phyloP scores from a whole-genome alignment of 1,139 yeast species.

The Zygosaccharomyces sapae region DNA sequence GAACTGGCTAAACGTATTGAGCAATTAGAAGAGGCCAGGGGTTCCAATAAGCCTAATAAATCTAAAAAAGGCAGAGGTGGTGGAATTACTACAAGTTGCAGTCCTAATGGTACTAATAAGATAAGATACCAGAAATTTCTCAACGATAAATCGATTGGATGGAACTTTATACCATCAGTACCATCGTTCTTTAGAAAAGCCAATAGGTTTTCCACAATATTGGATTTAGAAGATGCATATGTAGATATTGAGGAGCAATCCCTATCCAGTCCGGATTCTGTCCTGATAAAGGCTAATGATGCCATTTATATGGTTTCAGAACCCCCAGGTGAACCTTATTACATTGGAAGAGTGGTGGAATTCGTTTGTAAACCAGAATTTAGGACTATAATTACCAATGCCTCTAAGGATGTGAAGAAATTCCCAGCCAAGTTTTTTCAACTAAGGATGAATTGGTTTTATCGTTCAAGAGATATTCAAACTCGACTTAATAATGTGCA shows the following conservation, averaged over 20 bases:
- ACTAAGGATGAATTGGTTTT: conserved; percentile 86
- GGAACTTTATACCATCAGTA: conserved; percentile 35
- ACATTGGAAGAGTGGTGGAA: conserved; percentile 80
- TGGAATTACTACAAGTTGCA: conserved; percentile 5
- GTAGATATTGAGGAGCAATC: conserved; percentile 30
- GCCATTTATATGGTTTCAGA: conserved; percentile 82
- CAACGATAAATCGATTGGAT: conserved; percentile 23
- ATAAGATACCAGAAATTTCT: conserved; percentile 25
- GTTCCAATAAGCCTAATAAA: conserved; percentile 6
- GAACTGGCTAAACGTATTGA: conserved; percentile 24
- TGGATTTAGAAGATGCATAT: conserved; percentile 42
- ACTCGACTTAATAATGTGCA: conserved; percentile 43
- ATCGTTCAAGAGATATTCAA: conserved; percentile 79
- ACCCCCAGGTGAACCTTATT: conserved; percentile 94
- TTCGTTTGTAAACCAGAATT: conserved; percentile 44
- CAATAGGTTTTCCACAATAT: conserved; percentile 35
- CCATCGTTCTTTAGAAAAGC: conserved; percentile 30
- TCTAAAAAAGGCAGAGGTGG: conserved; percentile 6
- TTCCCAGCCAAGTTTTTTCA: conserved; percentile 48
- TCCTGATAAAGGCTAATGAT: conserved; percentile 44
- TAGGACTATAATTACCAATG: conserved; percentile 16
- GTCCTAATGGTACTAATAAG: conserved; percentile 9
- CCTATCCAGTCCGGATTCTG: conserved; percentile 34
- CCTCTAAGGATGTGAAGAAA: conserved; percentile 19
- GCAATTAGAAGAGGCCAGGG: conserved; percentile 17